These are phyloP conservation scores for Carpinus fangiana DNA, from an alignment of 306 rosid species.

Conservation along the genomic window DNA sequence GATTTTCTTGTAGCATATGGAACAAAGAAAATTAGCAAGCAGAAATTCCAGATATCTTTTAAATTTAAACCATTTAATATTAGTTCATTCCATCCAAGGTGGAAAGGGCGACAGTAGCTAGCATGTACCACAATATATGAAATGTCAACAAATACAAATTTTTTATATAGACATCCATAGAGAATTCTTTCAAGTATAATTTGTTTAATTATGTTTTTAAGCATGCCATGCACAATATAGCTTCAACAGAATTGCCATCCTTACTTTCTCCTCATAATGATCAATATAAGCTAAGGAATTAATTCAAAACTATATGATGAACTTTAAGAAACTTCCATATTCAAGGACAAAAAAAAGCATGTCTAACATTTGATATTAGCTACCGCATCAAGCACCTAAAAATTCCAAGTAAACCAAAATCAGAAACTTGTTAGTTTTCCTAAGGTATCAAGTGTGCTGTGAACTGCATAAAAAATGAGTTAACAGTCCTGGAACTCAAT, in stretches of 20 bases:
- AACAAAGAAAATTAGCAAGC: background rate
- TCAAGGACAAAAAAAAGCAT: background rate
- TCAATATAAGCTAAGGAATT: background rate
- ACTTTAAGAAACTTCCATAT: background rate
- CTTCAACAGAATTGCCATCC: background rate
- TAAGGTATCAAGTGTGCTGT: background rate
- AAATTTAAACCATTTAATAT: background rate
- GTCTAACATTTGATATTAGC: background rate
- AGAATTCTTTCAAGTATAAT: background rate
- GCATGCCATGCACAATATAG: background rate
- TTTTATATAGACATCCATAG: background rate
- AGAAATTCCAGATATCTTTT: too few species aligned
- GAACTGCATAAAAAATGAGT: background rate
- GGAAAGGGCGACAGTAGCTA: background rate
- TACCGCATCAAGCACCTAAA: background rate
- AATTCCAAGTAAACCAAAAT: background rate
- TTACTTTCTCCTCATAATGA: background rate
- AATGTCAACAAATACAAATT: background rate
- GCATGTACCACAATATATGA: background rate
- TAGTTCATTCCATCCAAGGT: background rate
- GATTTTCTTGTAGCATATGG: background rate
- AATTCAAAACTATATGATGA: background rate
- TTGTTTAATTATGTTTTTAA: background rate
- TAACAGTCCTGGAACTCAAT: background rate
- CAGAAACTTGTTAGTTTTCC: background rate